These are phyloP conservation scores for Pestalotiopsis fici DNA, from an alignment of 2,329 filamentous ascomycete genomes.

Conservation along the genomic window DNA sequence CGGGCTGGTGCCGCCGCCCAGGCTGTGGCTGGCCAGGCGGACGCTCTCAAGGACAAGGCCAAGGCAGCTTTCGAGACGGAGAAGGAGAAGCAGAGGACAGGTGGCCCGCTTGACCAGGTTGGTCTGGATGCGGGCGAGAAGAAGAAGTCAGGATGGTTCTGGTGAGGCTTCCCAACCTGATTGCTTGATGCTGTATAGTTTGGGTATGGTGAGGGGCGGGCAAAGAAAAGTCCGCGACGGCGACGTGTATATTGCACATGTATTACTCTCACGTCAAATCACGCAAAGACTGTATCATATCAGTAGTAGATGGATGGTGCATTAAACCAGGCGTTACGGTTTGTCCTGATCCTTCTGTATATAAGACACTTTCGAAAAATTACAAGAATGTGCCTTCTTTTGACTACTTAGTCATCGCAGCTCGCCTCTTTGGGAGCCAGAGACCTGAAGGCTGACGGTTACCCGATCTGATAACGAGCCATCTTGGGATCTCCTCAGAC, in stretches of 20 bases:
- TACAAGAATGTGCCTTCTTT: background rate
- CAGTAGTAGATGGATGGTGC: constrained; percentile 43
- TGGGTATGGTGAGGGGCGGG: background rate
- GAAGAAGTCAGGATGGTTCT: constrained; percentile 50
- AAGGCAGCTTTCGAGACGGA: constrained; percentile 48
- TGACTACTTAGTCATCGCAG: background rate
- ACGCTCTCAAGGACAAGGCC: constrained; percentile 37
- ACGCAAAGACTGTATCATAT: constrained; percentile 39
- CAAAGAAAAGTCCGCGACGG: constrained; percentile 1
- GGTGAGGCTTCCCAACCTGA: constrained; percentile 26
- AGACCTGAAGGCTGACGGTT: too few relatives aligned
- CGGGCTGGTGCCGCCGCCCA: constrained; percentile 27
- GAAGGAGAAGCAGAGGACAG: constrained; percentile 49
- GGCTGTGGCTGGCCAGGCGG: constrained; percentile 32
- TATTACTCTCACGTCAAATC: background rate
- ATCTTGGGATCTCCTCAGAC: background rate
- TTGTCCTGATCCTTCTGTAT: constrained; percentile 19
- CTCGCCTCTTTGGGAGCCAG: background rate
- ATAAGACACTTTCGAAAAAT: constrained; percentile 2
- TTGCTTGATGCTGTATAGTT: background rate
- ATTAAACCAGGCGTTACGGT: constrained; percentile 43
- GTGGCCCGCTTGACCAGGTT: constrained; percentile 52
- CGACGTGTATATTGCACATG: background rate
- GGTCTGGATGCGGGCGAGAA: constrained; percentile 36
- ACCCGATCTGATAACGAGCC: background rate